A percentile compares a stretch with the other conserved stretches of the same genome.
Evolutionary conservation across 2,329 filamentous ascomycete genomes (phyloP).

Genomic region (Talaromyces amestolkiae): DNA sequence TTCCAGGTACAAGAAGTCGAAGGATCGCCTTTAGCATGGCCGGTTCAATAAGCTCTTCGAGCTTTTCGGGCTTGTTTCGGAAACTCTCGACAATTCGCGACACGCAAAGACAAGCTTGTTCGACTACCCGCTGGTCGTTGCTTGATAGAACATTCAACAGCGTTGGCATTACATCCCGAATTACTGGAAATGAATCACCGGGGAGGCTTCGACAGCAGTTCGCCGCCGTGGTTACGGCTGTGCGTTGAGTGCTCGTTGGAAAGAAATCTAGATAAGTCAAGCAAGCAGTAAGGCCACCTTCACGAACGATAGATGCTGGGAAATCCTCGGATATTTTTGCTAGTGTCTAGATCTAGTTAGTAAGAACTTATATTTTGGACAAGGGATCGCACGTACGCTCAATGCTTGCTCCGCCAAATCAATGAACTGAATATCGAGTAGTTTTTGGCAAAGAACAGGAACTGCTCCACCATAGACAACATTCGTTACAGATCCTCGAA

Average conservation of each 20-base stretch:
- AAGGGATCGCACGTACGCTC: slow-evolving; percentile 55
- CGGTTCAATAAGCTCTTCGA: slow-evolving; percentile 88
- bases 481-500: slow-evolving; percentile 88
- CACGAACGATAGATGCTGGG: slow-evolving; percentile 88
- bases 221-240: slow-evolving; percentile 92
- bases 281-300: slow-evolving; percentile 93
- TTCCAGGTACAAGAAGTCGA: slow-evolving; percentile 84
- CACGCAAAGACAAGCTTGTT: slow-evolving; percentile 93
- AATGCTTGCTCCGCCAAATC: slow-evolving; percentile 95
- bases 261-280: slow-evolving; percentile 97
- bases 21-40: slow-evolving; percentile 82
- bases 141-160: slow-evolving; percentile 85
- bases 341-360: slow-evolving; percentile 57
- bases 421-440: slow-evolving; percentile 94
- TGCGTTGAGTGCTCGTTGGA: slow-evolving; percentile 91
- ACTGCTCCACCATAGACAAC: slow-evolving; percentile 98
- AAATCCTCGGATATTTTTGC: slow-evolving; percentile 98
- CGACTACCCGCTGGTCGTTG: slow-evolving; percentile 93
- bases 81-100: slow-evolving; percentile 97
- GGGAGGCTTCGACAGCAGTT: slow-evolving; percentile 98
- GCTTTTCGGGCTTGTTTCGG: slow-evolving; percentile 77
- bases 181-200: slow-evolving; percentile 85
- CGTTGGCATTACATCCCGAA: slow-evolving; percentile 94
- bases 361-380: neutral
- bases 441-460: slow-evolving; percentile 87